Base-by-base conservation (phyloP, 352 stramenopile species). In the Globisporangium echinulatum region DNA sequence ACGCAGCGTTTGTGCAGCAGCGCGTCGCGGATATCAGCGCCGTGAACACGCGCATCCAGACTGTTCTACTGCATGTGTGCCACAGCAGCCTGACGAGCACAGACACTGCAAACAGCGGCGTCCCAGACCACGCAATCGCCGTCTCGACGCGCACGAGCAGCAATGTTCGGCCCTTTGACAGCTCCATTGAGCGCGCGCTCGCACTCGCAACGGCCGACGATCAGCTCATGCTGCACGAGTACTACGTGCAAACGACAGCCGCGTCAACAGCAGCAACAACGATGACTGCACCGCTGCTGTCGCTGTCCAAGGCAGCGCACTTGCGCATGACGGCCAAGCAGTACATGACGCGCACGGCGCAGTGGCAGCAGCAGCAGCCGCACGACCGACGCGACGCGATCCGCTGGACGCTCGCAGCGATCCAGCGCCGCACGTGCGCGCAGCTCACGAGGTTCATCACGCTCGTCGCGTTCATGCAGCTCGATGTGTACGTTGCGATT, bases 391-490 rank as follows among this genome's bases (percentile, higher is more conserved):
- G 83, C 15, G 73, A 82, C 37, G 66, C 86, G 37, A 84, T 90
- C 56, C 74, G 74, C 3, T 92, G 82, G 82, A 89, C 79, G 1
- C 67, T 90, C 53, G 82, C 79, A 7, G 79, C 82, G 1, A 87
- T 90, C 15, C 76, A 70, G 44, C 70, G 82, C 0, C 67, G 78
- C 5, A 80, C 76, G 17, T 92, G 82, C 49, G 56, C 59, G 6
- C 73, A 85, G 33, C 58, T 92, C 7, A 70, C 78, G 3, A 79
- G 71, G 43, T 89, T 92, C 42, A 62, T 82, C 10, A 63, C 40
- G 0, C 54, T 89, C 1, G 56, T 90, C 0, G 79, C 83, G 36
- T 89, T 88, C 50, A 67, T 92, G 54, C 50, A 79, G 11, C 37
- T 90, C 11, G 79, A 90, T 25, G 56, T 47, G 9, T 72, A 77